Conservation (phyloP, 345 rosid genomes). For the Brassica carinata region DNA sequence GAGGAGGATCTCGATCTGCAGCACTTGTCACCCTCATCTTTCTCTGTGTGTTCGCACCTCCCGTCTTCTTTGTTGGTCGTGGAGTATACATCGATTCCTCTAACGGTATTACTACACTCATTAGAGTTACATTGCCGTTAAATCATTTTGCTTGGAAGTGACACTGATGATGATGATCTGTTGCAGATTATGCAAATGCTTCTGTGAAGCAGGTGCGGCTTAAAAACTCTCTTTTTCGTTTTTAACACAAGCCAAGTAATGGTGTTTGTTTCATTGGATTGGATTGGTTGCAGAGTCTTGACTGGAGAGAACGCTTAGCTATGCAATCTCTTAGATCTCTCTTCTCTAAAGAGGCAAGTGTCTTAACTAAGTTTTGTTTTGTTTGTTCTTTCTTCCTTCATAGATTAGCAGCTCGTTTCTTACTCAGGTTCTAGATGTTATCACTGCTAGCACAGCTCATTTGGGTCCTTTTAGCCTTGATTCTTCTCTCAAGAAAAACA, state of each 20-base stretch:
- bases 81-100: slow-evolving; percentile 53
- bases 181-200: slow-evolving; percentile 59
- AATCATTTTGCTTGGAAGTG: background rate
- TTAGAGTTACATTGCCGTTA: background rate
- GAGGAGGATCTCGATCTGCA: slow-evolving; percentile 66
- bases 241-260: background rate
- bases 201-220: slow-evolving; percentile 51
- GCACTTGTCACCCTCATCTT: slow-evolving; percentile 48
- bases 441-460: slow-evolving; percentile 69
- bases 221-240: background rate
- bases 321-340: slow-evolving; percentile 63
- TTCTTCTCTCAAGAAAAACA: slow-evolving; percentile 64
- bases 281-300: slow-evolving; percentile 52
- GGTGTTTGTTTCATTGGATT: slow-evolving; percentile 8
- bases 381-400: background rate
- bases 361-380: slow-evolving; percentile 17
- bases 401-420: background rate
- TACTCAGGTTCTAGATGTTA: slow-evolving; percentile 72
- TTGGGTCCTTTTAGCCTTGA: slow-evolving; percentile 81
- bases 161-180: background rate
- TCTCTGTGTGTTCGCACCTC: slow-evolving; percentile 64
- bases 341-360: slow-evolving; percentile 81
- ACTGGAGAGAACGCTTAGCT: slow-evolving; percentile 87
- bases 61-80: slow-evolving; percentile 69
- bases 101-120: slow-evolving; percentile 42